A percentile compares a stretch with the other conserved stretches of the same genome.
phyloP scores from a whole-genome alignment of 2,329 filamentous ascomycete species.

The Hirsutella thompsonii region DNA sequence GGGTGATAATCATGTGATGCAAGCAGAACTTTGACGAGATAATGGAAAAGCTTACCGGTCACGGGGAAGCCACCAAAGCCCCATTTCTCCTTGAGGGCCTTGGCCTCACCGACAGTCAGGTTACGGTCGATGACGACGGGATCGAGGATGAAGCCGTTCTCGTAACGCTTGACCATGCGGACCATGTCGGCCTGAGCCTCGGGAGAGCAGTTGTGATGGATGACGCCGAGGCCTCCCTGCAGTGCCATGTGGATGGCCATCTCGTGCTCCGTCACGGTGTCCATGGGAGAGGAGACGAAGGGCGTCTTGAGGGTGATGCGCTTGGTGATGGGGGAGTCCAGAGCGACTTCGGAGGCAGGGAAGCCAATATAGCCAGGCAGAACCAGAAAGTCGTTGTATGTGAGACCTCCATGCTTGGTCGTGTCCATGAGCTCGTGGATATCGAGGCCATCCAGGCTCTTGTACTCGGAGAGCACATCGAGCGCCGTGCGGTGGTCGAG shows the following conservation, averaged over 20 bases:
- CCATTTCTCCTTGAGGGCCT: conserved; percentile 91
- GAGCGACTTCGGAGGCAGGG: conserved; percentile 72
- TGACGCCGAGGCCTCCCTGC: conserved; percentile 80
- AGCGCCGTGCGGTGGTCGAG: conserved; percentile 66
- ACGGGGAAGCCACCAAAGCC: conserved; percentile 97
- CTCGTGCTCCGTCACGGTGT: conserved; percentile 97
- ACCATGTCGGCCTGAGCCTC: conserved; percentile 98
- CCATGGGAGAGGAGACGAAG: conserved; percentile 96
- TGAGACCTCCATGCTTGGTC: conserved; percentile 81
- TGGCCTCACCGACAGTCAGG: conserved; percentile 84
- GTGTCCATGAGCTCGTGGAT: conserved; percentile 82
- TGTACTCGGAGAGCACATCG: conserved; percentile 71
- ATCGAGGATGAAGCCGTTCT: conserved; percentile 97
- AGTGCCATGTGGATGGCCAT: conserved; percentile 98
- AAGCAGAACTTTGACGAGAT: conserved; percentile 3
- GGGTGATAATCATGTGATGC: conserved; percentile 64
- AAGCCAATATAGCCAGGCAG: conserved; percentile 98
- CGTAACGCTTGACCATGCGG: conserved; percentile 95
- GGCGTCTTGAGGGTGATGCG: conserved; percentile 92
- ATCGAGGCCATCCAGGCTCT: conserved; percentile 72
- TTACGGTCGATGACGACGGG: conserved; percentile 80
- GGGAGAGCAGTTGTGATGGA: conserved; percentile 99
- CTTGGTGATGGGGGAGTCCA: conserved; percentile 91
- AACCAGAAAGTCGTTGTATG: conserved; percentile 97
- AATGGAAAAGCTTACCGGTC: conserved; percentile 60